Percentiles rank a stretch among this genome's conserved stretches.
phyloP scores from a whole-genome alignment of 768 basidiomycete species.

The Hydnomerulius pinastri region DNA sequence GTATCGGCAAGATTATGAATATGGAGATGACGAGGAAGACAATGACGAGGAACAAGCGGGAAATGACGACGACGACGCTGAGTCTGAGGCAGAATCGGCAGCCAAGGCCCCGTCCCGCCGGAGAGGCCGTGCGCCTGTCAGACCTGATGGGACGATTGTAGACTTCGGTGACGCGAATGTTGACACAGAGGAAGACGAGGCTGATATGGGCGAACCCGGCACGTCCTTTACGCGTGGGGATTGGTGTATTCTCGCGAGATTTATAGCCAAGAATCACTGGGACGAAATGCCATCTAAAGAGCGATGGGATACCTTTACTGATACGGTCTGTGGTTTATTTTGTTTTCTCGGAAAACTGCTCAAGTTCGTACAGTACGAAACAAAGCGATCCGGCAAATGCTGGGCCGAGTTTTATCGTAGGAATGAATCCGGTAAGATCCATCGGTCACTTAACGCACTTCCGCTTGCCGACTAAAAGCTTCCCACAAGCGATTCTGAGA shows the following conservation, averaged over 20 bases:
- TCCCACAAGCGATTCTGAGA: conserved; percentile 22
- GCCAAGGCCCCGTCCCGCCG: conserved; percentile 11
- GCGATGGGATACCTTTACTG: conserved; percentile 56
- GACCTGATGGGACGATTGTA: conserved; percentile 21
- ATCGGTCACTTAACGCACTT: not conserved
- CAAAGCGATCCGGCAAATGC: conserved; percentile 48
- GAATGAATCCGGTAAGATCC: conserved; percentile 48
- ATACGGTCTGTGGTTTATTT: conserved; percentile 42
- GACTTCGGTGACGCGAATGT: conserved; percentile 19
- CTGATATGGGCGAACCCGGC: conserved; percentile 54
- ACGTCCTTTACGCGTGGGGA: conserved; percentile 61
- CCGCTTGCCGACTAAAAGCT: conserved; percentile 5
- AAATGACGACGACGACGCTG: conserved; percentile 21
- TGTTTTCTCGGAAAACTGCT: not conserved
- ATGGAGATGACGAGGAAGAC: conserved; percentile 40
- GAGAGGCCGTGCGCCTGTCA: conserved; percentile 20
- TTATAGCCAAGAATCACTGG: conserved; percentile 56
- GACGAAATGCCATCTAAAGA: conserved; percentile 41
- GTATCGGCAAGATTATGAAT: conserved; percentile 31
- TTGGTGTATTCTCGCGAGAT: conserved; percentile 56
- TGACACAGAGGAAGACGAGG: conserved; percentile 31
- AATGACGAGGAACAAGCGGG: conserved; percentile 28
- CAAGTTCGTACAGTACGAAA: conserved; percentile 45
- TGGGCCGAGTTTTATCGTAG: conserved; percentile 64
- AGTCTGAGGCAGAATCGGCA: conserved; percentile 25